Conservation (phyloP, 768 basidiomycete species). For the Phlebiopsis gigantea region DNA sequence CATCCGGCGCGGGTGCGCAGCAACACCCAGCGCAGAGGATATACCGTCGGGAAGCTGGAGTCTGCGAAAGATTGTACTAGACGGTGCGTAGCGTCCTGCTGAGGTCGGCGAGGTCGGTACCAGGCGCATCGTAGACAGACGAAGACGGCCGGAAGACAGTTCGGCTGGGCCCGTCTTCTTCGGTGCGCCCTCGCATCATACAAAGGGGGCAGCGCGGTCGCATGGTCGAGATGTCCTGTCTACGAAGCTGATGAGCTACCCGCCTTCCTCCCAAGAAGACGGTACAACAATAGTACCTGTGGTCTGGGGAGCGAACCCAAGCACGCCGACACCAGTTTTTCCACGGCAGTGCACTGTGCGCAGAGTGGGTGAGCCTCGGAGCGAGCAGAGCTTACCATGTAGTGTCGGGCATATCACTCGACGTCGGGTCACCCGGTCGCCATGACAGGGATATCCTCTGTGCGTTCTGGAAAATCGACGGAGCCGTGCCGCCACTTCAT, state of each 20-base stretch:
- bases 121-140: background rate
- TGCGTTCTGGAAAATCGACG: conserved; percentile 1
- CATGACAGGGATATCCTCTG: background rate
- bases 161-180: too few species aligned
- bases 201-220: background rate
- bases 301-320: background rate
- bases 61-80: background rate
- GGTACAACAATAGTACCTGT: conserved; percentile 7
- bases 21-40: conserved; percentile 1
- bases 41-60: background rate
- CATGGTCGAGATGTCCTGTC: background rate
- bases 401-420: too few species aligned
- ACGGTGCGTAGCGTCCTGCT: background rate
- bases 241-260: background rate
- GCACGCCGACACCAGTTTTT: too few species aligned
- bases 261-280: background rate
- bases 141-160: too few species aligned
- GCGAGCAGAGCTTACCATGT: too few species aligned
- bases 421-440: too few species aligned
- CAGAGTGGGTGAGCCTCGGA: too few species aligned
- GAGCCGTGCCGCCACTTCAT: conserved; percentile 4
- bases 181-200: background rate
- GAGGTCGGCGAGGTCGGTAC: background rate
- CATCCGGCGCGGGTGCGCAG: conserved; percentile 10
- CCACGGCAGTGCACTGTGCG: too few species aligned